A percentile compares a stretch with the other conserved stretches of the same genome.
Evolutionary conservation across 2,329 filamentous ascomycete genomes (phyloP).

Genomic region (Aspergillus aculeatus): DNA sequence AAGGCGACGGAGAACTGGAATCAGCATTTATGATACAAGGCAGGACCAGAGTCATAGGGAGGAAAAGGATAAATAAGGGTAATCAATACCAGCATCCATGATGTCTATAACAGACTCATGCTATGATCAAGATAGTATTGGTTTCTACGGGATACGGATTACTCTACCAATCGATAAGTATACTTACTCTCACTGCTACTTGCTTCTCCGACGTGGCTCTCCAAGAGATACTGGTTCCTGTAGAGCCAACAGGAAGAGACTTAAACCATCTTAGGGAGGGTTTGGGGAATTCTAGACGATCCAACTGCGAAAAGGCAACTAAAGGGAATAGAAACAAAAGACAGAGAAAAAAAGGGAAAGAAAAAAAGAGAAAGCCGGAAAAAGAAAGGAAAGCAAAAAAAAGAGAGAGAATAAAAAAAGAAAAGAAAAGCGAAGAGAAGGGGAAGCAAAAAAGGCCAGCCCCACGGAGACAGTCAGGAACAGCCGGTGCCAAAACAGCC

Average conservation of each 20-base stretch:
- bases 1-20: background rate
- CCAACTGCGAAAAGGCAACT: background rate
- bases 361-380: background rate
- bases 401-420: background rate
- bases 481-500: constrained; percentile 16
- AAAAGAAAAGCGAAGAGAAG: constrained; percentile 6
- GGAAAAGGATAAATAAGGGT: background rate
- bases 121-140: background rate
- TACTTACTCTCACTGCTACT: background rate
- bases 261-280: too few relatives aligned
- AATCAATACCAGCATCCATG: background rate
- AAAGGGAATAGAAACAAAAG: background rate
- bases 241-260: background rate
- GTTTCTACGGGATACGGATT: background rate
- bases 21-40: background rate
- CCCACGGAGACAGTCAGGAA: constrained; percentile 20
- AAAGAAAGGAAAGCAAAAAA: background rate
- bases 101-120: background rate
- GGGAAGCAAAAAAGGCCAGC: constrained; percentile 8
- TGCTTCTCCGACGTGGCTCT: background rate
- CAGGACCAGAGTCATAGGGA: background rate
- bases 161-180: background rate
- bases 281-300: background rate
- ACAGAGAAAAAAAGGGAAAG: background rate
- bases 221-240: background rate